A percentile compares a stretch with the other conserved stretches of the same genome.
Evolutionary conservation across 108 stramenopile genomes (phyloP).

Genomic region (Fistulifera pelliculosa): DNA sequence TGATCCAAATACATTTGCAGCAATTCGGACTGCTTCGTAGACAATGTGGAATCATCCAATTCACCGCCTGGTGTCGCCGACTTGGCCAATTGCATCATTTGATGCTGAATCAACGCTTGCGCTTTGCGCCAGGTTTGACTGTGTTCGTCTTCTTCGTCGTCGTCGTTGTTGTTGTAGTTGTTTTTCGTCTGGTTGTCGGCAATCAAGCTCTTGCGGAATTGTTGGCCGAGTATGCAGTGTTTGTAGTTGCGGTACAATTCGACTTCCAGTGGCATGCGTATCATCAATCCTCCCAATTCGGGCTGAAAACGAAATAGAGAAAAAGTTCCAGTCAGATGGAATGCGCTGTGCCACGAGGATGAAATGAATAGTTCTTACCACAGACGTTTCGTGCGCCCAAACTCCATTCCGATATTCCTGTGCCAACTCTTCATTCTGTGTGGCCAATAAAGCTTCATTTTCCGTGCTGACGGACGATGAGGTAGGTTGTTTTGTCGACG

Average conservation of each 20-base stretch:
- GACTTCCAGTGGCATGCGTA: conserved; percentile 71
- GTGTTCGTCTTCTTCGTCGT: conserved; percentile 1
- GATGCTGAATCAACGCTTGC: conserved; percentile 32
- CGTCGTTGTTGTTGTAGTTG: too few relatives aligned
- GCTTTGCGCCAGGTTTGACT: conserved; percentile 14
- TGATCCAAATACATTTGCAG: conserved; percentile 58
- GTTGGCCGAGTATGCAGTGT: conserved; percentile 36
- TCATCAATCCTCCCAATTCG: conserved; percentile 72
- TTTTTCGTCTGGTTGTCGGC: background rate
- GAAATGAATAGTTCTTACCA: conserved; percentile 28
- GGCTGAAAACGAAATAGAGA: conserved; percentile 25
- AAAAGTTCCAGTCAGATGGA: too few relatives aligned
- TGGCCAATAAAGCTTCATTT: conserved; percentile 48
- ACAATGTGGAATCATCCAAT: conserved; percentile 39
- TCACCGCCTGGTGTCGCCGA: conserved; percentile 36
- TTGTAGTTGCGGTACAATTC: conserved; percentile 54
- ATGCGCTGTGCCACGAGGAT: too few relatives aligned
- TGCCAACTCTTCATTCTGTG: conserved; percentile 43
- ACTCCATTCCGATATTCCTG: conserved; percentile 51
- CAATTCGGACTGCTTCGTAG: conserved; percentile 37
- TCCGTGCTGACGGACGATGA: conserved; percentile 40
- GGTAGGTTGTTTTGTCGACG: conserved; percentile 6
- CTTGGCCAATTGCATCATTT: conserved; percentile 40
- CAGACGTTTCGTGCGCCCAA: conserved; percentile 65
- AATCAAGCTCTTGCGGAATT: conserved; percentile 23